Conservation (phyloP, 1,284 basidiomycete genomes). For the Ceratobasidium sp. region DNA sequence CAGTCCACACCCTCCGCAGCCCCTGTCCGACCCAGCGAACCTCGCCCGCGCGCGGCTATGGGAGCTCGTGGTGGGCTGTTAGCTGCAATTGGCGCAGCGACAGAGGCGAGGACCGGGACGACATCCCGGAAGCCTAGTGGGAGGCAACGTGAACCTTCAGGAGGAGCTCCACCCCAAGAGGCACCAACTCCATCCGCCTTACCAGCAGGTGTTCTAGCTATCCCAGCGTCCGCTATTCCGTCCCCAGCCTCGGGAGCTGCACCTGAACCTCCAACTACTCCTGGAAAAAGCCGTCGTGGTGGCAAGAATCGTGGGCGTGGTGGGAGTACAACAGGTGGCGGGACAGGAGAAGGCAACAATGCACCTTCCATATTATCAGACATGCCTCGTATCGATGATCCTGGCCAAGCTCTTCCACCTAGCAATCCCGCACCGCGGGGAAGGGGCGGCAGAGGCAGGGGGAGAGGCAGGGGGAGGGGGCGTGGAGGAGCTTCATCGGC, state of each 20-base stretch:
- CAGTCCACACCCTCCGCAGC: slow-evolving; percentile 1
- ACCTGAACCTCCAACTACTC: neutral
- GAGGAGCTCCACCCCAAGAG: neutral
- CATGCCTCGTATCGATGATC: slow-evolving; percentile 39
- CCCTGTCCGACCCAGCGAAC: neutral
- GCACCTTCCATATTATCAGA: slow-evolving; percentile 6
- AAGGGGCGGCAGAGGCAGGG: slow-evolving; percentile 49
- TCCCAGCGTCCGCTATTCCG: slow-evolving; percentile 9
- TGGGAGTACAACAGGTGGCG: neutral
- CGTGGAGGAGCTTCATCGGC: slow-evolving; percentile 40
- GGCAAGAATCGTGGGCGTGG: slow-evolving; percentile 15
- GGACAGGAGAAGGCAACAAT: neutral
- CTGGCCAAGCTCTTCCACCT: slow-evolving; percentile 15
- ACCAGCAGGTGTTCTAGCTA: slow-evolving; percentile 23
- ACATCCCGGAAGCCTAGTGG: neutral
- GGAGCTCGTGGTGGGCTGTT: neutral
- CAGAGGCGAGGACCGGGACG: neutral
- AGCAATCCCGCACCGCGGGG: slow-evolving; percentile 3
- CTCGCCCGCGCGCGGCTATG: slow-evolving; percentile 7
- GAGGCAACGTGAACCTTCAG: neutral
- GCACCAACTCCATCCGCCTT: neutral
- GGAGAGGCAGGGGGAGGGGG: slow-evolving; percentile 53
- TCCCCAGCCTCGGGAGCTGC: neutral
- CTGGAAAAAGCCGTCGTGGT: slow-evolving; percentile 11
- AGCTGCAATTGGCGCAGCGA: slow-evolving; percentile 12